A percentile compares a stretch with the other conserved stretches of the same genome.
Conservation (phyloP, 2,329 filamentous ascomycete genomes). For the Coleophoma eucalyptorum region DNA sequence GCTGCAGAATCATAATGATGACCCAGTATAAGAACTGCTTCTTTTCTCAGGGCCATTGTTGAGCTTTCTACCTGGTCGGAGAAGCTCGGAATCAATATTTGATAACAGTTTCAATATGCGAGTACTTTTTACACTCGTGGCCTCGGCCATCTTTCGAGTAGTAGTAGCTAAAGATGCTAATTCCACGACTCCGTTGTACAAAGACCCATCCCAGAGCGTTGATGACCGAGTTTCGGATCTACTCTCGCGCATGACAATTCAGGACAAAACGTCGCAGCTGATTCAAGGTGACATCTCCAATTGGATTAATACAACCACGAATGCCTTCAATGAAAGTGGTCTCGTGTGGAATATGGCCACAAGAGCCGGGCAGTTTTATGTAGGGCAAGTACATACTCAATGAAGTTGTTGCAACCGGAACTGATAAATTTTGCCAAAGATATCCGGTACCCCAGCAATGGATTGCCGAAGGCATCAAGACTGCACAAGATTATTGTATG, state of each 20-base stretch:
- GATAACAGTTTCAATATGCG: neutral
- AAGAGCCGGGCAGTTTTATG: constrained; percentile 59
- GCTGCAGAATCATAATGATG: no score
- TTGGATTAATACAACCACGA: constrained; percentile 67
- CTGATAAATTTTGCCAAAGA: constrained; percentile 23
- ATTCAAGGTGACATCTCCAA: constrained; percentile 69
- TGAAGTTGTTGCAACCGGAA: neutral
- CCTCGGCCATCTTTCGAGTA: no score
- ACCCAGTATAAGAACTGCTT: no score
- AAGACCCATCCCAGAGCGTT: constrained; percentile 56
- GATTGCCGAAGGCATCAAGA: constrained; percentile 58
- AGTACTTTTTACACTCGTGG: neutral
- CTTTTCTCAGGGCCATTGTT: no score
- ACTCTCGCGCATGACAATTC: constrained; percentile 67
- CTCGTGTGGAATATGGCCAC: constrained; percentile 58
- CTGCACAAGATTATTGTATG: constrained; percentile 59
- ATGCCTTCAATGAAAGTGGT: constrained; percentile 63
- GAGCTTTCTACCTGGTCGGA: neutral
- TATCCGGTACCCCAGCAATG: constrained; percentile 61
- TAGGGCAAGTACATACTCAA: constrained; percentile 31
- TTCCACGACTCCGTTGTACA: constrained; percentile 46
- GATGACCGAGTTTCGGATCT: constrained; percentile 65
- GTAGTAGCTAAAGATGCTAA: neutral
- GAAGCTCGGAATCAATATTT: neutral
- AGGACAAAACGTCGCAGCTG: constrained; percentile 69